Base-by-base conservation (phyloP, 257 asterid genomes). In the Primulina tabacum region DNA sequence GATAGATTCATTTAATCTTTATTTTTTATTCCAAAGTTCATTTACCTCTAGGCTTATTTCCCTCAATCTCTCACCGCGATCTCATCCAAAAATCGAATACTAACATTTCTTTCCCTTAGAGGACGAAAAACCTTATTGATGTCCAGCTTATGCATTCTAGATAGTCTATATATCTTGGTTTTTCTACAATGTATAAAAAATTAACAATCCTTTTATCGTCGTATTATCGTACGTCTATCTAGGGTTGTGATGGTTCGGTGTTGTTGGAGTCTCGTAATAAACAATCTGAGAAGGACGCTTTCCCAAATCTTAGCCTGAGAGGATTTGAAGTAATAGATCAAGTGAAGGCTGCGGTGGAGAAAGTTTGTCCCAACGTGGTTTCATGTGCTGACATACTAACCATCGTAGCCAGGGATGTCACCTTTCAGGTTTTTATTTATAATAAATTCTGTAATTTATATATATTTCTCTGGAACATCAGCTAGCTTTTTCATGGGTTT, bases 221-320 rank as follows among this genome's bases (percentile, higher is more conserved):
- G 52, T 40, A 14, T 12, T 47, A 43, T 47, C 55, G n/a, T n/a
- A n/a, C n/a, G 55, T 6, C 6, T 10, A 7, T 47, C 16, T 47
- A 81, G 88, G 90, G 90, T 17, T 85, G 90, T 8, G 90, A 85
- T 53, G 90, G 78, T n/a, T 85, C 90, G 6, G 73, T 83, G 17
- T 70, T 83, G 7, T 71, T 85, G 73, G 71, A 85, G 76, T 78
- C 81, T 14, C 71, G 76, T 0, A 69, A 67, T 7, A 76, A 78
- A 2, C 80, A 76, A 70, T 73, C 89, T 1, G 89, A 86, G 68
- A 86, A 80, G 63, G 68, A 83, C 38, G 64, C 85, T 24, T 0
- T 53, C 3, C 91, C 91, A 4, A 86, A 86, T 63, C 67, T 74
- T 58, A 81, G 81, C 63, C 78, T 86, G 1, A 74, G 83, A 65